phyloP scores from a whole-genome alignment of 257 asterid genomes.

The Solanum acaule region DNA sequence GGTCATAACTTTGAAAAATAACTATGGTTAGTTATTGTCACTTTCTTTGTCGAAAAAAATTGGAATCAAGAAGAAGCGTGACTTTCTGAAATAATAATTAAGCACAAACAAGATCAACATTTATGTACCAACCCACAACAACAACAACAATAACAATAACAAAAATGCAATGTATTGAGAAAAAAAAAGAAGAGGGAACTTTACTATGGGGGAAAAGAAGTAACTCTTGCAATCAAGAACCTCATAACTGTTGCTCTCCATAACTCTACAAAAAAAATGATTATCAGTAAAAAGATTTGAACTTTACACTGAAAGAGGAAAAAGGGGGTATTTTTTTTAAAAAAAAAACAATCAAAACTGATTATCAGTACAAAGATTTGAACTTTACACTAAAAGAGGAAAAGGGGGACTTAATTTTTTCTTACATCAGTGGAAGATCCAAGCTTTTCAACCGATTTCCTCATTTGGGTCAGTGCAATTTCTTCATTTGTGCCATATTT shows the following conservation, averaged over 20 bases:
- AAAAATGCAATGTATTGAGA: too few relatives aligned
- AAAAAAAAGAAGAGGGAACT: too few relatives aligned
- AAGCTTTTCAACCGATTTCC: slow-evolving; percentile 50
- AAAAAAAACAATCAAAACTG: background rate
- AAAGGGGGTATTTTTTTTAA: background rate
- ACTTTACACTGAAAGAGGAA: background rate
- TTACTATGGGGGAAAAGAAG: too few relatives aligned
- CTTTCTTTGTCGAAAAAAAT: too few relatives aligned
- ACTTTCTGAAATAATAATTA: too few relatives aligned
- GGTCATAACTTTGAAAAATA: background rate
- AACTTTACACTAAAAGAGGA: background rate
- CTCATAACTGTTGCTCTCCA: too few relatives aligned
- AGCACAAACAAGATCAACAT: too few relatives aligned
- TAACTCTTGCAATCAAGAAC: too few relatives aligned
- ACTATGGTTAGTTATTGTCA: background rate
- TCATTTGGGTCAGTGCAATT: slow-evolving; percentile 42
- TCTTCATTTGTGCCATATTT: slow-evolving; percentile 3
- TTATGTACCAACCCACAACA: too few relatives aligned
- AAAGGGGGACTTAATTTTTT: background rate
- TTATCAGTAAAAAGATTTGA: background rate
- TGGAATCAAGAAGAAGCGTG: too few relatives aligned
- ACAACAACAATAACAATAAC: too few relatives aligned
- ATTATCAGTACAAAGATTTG: background rate
- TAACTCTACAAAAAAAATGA: background rate
- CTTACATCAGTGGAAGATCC: slow-evolving; percentile 55